A percentile compares a stretch with the other conserved stretches of the same genome.
Evolutionary conservation across 768 basidiomycete genomes (phyloP).

Genomic region (Rhodocollybia butyracea): DNA sequence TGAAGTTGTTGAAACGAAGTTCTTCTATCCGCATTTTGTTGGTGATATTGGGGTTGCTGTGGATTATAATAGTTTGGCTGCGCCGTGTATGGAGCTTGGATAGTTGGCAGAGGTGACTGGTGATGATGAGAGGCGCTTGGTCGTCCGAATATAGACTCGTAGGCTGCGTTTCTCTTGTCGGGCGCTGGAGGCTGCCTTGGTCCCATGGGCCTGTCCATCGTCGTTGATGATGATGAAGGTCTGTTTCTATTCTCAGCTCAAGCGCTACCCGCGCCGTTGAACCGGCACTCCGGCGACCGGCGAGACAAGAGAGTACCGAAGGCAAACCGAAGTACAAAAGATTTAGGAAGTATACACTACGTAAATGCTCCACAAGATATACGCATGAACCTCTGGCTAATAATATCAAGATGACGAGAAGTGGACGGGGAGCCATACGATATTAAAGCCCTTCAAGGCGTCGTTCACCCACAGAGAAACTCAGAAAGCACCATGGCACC

Average conservation of each 20-base stretch:
- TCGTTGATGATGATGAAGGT: slow-evolving; percentile 5
- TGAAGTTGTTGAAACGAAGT: slow-evolving; percentile 28
- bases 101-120: slow-evolving; percentile 20
- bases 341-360: too few relatives aligned
- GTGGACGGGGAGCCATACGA: too few relatives aligned
- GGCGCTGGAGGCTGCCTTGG: slow-evolving; percentile 43
- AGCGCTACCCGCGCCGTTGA: slow-evolving; percentile 2
- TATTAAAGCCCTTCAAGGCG: too few relatives aligned
- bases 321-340: too few relatives aligned
- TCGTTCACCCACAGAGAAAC: too few relatives aligned
- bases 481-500: too few relatives aligned
- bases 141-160: slow-evolving; percentile 85
- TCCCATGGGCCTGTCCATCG: slow-evolving; percentile 56
- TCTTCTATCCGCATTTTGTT: slow-evolving; percentile 43
- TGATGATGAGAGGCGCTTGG: slow-evolving; percentile 58
- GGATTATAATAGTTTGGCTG: slow-evolving; percentile 23
- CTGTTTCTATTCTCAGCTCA: slow-evolving; percentile 6
- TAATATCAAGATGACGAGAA: too few relatives aligned
- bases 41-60: slow-evolving; percentile 28
- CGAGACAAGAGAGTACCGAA: too few relatives aligned
- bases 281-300: neutral
- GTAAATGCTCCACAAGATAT: too few relatives aligned
- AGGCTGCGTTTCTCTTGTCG: slow-evolving; percentile 79
- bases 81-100: slow-evolving; percentile 14
- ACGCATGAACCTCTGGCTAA: too few relatives aligned